Evolutionary conservation across 1,284 basidiomycete species (phyloP).

Genomic region (Chondrostereum purpureum): DNA sequence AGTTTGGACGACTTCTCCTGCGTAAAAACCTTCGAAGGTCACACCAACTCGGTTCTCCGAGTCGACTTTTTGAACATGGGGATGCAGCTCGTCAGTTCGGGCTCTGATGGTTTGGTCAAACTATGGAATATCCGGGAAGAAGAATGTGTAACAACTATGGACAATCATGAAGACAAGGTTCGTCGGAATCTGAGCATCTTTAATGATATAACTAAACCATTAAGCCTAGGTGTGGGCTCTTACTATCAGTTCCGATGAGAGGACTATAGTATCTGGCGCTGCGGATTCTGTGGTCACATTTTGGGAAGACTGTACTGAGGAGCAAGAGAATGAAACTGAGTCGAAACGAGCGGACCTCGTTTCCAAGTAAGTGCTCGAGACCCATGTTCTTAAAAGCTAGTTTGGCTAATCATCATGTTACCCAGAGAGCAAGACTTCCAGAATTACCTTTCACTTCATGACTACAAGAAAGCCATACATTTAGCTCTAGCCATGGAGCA

Average conservation of each 20-base stretch:
- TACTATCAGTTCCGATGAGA: slow-evolving; percentile 71
- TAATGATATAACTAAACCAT: slow-evolving; percentile 7
- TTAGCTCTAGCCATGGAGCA: slow-evolving; percentile 91
- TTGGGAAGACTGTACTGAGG: slow-evolving; percentile 90
- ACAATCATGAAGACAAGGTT: slow-evolving; percentile 95
- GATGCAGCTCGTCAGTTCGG: slow-evolving; percentile 83
- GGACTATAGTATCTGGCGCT: slow-evolving; percentile 83
- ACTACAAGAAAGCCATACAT: slow-evolving; percentile 88
- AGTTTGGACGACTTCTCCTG: slow-evolving; percentile 87
- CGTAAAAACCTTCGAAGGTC: slow-evolving; percentile 93
- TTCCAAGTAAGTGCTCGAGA: slow-evolving; percentile 72
- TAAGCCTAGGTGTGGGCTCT: slow-evolving; percentile 82
- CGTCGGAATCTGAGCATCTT: slow-evolving; percentile 16
- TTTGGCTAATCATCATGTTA: slow-evolving; percentile 4
- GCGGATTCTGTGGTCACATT: slow-evolving; percentile 92
- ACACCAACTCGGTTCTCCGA: slow-evolving; percentile 93
- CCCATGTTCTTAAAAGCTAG: not conserved
- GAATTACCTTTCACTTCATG: slow-evolving; percentile 83
- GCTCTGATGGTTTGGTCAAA: slow-evolving; percentile 93
- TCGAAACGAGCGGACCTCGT: slow-evolving; percentile 64
- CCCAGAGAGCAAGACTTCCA: slow-evolving; percentile 89
- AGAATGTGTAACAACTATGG: slow-evolving; percentile 82
- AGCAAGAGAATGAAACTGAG: slow-evolving; percentile 71
- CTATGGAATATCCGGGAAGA: slow-evolving; percentile 92
- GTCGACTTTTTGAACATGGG: slow-evolving; percentile 85